These are phyloP conservation scores for Copromyces sp. DNA, from an alignment of 495 filamentous ascomycete species.

Conservation along the genomic window DNA sequence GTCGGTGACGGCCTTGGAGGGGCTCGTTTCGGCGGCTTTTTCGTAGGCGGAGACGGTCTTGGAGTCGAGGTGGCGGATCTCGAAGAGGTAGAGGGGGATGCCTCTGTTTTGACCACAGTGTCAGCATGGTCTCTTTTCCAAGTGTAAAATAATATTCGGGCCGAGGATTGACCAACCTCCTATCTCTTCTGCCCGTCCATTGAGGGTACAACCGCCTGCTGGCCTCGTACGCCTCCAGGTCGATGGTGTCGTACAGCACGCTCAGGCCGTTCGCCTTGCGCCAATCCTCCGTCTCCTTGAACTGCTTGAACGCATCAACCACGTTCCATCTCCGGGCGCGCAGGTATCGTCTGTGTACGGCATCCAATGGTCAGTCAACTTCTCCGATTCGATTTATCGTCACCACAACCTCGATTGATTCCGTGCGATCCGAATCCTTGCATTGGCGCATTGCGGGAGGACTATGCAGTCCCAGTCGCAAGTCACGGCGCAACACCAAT, in stretches of 20 bases:
- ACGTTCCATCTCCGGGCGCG: slow-evolving; percentile 67
- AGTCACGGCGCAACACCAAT: not conserved
- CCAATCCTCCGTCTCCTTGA: slow-evolving; percentile 84
- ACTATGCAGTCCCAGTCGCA: not conserved
- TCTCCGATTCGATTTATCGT: not conserved
- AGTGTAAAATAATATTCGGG: not conserved
- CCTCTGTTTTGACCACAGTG: slow-evolving; percentile 39
- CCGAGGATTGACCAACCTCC: slow-evolving; percentile 23
- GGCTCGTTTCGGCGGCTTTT: slow-evolving; percentile 44
- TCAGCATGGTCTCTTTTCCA: not conserved
- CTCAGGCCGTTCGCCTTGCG: slow-evolving; percentile 67
- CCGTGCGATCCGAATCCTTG: not conserved
- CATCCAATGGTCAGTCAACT: not conserved
- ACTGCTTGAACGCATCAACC: slow-evolving; percentile 67
- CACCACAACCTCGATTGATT: not conserved
- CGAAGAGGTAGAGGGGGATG: slow-evolving; percentile 82
- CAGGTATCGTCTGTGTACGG: slow-evolving; percentile 54
- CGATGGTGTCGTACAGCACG: slow-evolving; percentile 65
- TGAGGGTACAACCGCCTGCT: slow-evolving; percentile 77
- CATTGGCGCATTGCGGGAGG: not conserved
- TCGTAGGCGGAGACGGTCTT: slow-evolving; percentile 75
- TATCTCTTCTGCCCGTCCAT: slow-evolving; percentile 83
- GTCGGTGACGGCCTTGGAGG: slow-evolving; percentile 41
- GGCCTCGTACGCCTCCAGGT: slow-evolving; percentile 71
- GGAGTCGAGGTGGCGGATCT: slow-evolving; percentile 68